Conservation (phyloP, 2,329 filamentous ascomycete genomes). For the Hypoxylon sp. region DNA sequence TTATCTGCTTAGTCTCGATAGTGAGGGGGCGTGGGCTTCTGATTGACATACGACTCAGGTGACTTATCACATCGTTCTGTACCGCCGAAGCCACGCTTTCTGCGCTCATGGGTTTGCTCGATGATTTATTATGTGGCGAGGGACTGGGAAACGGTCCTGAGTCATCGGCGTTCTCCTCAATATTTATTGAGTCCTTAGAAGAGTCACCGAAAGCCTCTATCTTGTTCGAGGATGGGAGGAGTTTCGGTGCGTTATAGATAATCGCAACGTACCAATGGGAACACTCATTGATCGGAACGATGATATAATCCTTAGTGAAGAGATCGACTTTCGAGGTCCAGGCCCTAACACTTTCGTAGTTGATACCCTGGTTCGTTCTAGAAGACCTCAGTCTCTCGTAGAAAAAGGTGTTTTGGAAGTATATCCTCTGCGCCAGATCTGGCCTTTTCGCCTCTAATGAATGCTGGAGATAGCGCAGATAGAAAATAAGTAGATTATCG, state of each 20-base stretch:
- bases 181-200: slow-evolving; percentile 29
- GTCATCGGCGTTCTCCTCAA: slow-evolving; percentile 33
- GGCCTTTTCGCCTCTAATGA: slow-evolving; percentile 69
- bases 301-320: slow-evolving; percentile 87
- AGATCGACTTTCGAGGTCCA: slow-evolving; percentile 93
- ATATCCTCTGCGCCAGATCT: slow-evolving; percentile 74
- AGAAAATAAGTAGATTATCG: slow-evolving; percentile 92
- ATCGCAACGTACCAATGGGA: slow-evolving; percentile 96
- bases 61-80: slow-evolving; percentile 44
- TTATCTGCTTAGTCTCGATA: slow-evolving; percentile 45
- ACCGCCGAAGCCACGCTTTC: slow-evolving; percentile 12
- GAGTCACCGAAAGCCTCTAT: slow-evolving; percentile 5
- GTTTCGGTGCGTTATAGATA: slow-evolving; percentile 86
- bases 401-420: slow-evolving; percentile 95
- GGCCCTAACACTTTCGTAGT: slow-evolving; percentile 86
- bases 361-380: slow-evolving; percentile 72
- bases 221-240: slow-evolving; percentile 60
- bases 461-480: slow-evolving; percentile 80
- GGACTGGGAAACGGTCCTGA: slow-evolving; percentile 10
- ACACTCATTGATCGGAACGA: slow-evolving; percentile 91
- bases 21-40: slow-evolving; percentile 35
- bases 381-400: slow-evolving; percentile 80
- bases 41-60: slow-evolving; percentile 52
- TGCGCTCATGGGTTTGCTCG: neutral
- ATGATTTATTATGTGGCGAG: slow-evolving; percentile 24